Percentiles rank a stretch among this genome's conserved stretches.
These are phyloP conservation scores for Immersiella caudata DNA, from an alignment of 495 filamentous ascomycete genomes.

Conservation along the genomic window DNA sequence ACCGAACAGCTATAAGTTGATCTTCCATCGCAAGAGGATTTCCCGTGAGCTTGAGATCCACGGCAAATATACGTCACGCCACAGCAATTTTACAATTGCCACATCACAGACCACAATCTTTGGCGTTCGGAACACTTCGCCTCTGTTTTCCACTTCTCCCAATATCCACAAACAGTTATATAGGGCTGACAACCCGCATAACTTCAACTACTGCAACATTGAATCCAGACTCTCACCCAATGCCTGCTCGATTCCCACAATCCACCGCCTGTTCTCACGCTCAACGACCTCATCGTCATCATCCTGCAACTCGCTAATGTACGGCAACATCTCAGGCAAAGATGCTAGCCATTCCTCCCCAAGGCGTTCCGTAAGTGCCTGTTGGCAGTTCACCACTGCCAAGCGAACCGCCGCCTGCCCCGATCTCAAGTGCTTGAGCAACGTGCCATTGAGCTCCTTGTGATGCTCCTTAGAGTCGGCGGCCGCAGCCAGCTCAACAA, in stretches of 20 bases:
- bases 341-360: slow-evolving; percentile 91
- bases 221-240: slow-evolving; percentile 84
- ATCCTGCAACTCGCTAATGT: slow-evolving; percentile 91
- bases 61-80: too few species aligned
- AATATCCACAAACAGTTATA: neutral
- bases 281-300: slow-evolving; percentile 94
- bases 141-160: neutral
- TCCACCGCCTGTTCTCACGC: slow-evolving; percentile 82
- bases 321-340: slow-evolving; percentile 91
- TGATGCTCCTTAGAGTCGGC: slow-evolving; percentile 82
- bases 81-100: too few species aligned
- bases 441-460: slow-evolving; percentile 75
- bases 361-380: slow-evolving; percentile 71
- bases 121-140: neutral
- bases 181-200: too few species aligned
- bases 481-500: slow-evolving; percentile 79
- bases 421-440: slow-evolving; percentile 76
- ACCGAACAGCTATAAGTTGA: too few species aligned
- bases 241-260: slow-evolving; percentile 81
- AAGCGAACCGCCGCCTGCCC: slow-evolving; percentile 67
- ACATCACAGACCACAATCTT: too few species aligned
- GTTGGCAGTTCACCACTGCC: slow-evolving; percentile 77
- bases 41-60: too few species aligned
- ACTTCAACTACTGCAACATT: slow-evolving; percentile 77
- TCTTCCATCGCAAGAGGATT: too few species aligned